Evolutionary conservation across 106 monocot species (phyloP).

Genomic region (Hemerocallis citrina): DNA sequence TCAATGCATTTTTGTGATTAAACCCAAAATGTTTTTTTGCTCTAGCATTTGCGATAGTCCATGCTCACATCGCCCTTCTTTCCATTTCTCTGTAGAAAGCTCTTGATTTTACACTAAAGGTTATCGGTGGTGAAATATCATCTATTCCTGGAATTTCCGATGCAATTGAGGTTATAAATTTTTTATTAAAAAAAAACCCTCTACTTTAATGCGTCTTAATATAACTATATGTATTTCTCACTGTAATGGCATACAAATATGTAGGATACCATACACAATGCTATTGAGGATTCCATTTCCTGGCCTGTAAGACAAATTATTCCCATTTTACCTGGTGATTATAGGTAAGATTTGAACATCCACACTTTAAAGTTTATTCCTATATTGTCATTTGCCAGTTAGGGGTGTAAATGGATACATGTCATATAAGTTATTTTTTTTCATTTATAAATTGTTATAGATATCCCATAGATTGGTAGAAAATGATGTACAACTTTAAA

Average conservation of each 20-base stretch:
- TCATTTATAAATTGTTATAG: too few species aligned
- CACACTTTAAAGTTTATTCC: too few species aligned
- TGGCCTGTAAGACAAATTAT: slow-evolving; percentile 91
- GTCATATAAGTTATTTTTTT: too few species aligned
- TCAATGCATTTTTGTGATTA: slow-evolving; percentile 3
- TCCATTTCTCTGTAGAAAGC: slow-evolving; percentile 58
- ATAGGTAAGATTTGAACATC: slow-evolving; percentile 58
- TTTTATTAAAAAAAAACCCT: neutral
- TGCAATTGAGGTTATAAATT: slow-evolving; percentile 53
- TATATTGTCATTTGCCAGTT: too few species aligned
- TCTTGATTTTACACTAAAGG: slow-evolving; percentile 52
- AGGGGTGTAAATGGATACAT: too few species aligned
- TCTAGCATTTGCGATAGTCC: neutral
- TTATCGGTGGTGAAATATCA: slow-evolving; percentile 60
- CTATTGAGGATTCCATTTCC: slow-evolving; percentile 80
- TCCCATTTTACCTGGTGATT: slow-evolving; percentile 93
- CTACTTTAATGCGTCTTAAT: neutral
- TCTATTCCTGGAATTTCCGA: slow-evolving; percentile 66
- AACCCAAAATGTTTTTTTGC: slow-evolving; percentile 1
- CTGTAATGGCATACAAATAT: too few species aligned
- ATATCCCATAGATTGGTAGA: neutral
- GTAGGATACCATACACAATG: slow-evolving; percentile 80
- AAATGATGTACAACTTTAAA: neutral
- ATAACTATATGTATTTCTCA: neutral
- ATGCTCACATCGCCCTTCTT: neutral